Conservation (phyloP, 768 basidiomycete genomes). For the Nevesoporus exiguus region DNA sequence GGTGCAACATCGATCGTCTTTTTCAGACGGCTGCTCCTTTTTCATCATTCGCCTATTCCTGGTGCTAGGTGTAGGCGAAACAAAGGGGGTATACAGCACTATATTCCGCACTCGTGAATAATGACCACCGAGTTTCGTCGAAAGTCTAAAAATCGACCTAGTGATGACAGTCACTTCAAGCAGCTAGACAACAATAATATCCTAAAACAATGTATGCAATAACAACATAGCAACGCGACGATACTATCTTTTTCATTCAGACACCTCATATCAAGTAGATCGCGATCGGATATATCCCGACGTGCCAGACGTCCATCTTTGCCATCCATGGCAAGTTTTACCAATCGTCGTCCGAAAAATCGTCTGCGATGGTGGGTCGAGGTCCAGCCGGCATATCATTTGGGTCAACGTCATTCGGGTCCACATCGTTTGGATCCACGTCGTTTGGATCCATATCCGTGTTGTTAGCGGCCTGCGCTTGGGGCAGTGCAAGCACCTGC, state of each 20-base stretch:
- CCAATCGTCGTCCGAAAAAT: conserved; percentile 32
- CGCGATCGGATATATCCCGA: background rate
- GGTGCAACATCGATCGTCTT: conserved; percentile 24
- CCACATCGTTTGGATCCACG: conserved; percentile 10
- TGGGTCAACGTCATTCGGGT: background rate
- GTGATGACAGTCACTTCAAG: background rate
- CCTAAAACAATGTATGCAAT: background rate
- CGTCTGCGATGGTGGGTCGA: conserved; percentile 11
- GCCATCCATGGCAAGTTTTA: background rate
- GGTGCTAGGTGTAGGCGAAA: conserved; percentile 3
- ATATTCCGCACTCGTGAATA: background rate
- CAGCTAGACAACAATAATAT: background rate
- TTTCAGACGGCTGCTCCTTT: background rate
- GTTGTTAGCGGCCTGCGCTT: background rate
- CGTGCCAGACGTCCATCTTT: background rate
- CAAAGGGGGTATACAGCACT: conserved; percentile 1
- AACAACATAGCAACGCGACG: no score
- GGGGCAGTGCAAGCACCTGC: conserved; percentile 11
- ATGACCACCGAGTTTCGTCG: background rate
- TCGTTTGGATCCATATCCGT: conserved; percentile 7
- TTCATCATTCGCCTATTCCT: background rate
- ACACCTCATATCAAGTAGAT: no score
- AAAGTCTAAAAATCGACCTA: background rate
- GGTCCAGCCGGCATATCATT: conserved; percentile 12
- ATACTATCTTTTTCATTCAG: background rate